Evolutionary conservation across 257 asterid genomes (phyloP).

Genomic region (Jacaranda copaia): DNA sequence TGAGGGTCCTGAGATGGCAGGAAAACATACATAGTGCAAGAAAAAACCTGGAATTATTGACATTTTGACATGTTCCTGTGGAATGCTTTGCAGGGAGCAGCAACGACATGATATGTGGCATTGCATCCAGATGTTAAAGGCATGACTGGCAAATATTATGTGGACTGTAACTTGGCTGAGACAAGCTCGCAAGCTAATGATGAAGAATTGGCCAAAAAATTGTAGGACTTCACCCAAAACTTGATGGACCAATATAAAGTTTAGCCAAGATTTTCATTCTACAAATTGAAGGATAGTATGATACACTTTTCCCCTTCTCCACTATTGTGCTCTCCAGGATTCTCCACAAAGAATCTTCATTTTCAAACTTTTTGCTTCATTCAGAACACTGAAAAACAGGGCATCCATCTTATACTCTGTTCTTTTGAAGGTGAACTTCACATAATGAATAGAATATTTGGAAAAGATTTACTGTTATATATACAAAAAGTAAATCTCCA

Average conservation of each 20-base stretch:
- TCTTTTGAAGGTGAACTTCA: not conserved
- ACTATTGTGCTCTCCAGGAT: not conserved
- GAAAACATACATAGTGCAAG: not conserved
- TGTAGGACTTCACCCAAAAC: constrained; percentile 65
- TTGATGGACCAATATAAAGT: constrained; percentile 39
- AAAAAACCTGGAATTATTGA: constrained; percentile 1
- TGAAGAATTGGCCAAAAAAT: constrained; percentile 50
- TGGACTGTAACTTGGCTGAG: constrained; percentile 58
- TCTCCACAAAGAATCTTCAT: not conserved
- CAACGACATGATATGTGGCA: constrained; percentile 77
- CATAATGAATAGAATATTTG: too few relatives aligned
- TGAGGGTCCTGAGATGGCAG: not conserved
- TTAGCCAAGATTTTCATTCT: constrained; percentile 18
- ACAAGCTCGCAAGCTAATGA: constrained; percentile 58
- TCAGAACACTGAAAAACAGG: not conserved
- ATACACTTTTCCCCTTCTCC: not conserved
- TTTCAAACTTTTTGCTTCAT: not conserved
- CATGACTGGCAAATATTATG: constrained; percentile 57
- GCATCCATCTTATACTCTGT: too few relatives aligned
- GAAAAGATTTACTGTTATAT: not conserved
- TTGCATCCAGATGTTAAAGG: constrained; percentile 72
- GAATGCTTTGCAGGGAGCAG: constrained; percentile 65
- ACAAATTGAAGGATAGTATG: not conserved
- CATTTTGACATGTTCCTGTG: not conserved
- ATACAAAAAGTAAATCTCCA: not conserved